phyloP scores from a whole-genome alignment of 164 flowering plant species.

The Dillenia suffruticosa region DNA sequence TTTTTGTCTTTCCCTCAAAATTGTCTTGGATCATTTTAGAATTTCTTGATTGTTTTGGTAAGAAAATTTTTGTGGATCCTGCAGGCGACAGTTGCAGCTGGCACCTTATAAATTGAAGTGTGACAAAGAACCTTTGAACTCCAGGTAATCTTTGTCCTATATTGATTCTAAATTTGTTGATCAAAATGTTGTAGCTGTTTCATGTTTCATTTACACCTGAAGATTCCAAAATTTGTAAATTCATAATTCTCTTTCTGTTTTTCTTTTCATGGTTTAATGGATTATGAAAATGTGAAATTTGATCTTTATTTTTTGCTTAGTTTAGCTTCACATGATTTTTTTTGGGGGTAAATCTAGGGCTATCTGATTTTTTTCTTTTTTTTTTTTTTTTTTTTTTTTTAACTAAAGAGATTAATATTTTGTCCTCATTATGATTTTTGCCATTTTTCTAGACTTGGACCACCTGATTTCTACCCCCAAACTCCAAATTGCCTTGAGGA shows the following conservation, averaged over 20 bases:
- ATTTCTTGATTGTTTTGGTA: neutral
- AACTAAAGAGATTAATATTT: neutral
- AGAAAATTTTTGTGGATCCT: conserved; percentile 12
- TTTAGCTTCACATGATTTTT: neutral
- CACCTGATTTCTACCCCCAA: conserved; percentile 91
- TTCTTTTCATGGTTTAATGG: neutral
- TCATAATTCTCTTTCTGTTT: neutral
- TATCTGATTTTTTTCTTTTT: neutral
- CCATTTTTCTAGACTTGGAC: conserved; percentile 63
- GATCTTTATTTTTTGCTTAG: neutral
- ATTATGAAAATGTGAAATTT: neutral
- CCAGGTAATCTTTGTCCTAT: conserved; percentile 44
- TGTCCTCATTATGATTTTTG: neutral
- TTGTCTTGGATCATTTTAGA: neutral
- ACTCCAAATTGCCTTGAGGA: conserved; percentile 88
- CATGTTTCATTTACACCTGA: neutral
- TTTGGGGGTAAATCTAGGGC: neutral
- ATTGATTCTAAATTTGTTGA: neutral
- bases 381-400: neutral
- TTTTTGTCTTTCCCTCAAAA: neutral
- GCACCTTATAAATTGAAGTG: conserved; percentile 82
- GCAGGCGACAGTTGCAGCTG: conserved; percentile 61
- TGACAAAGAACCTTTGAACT: conserved; percentile 76
- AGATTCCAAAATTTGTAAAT: neutral
- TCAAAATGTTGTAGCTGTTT: neutral